Percentiles rank a stretch among this genome's conserved stretches.
These are phyloP conservation scores for Torulaspora microellipsoides DNA, from an alignment of 805 yeast species.

Conservation along the genomic window DNA sequence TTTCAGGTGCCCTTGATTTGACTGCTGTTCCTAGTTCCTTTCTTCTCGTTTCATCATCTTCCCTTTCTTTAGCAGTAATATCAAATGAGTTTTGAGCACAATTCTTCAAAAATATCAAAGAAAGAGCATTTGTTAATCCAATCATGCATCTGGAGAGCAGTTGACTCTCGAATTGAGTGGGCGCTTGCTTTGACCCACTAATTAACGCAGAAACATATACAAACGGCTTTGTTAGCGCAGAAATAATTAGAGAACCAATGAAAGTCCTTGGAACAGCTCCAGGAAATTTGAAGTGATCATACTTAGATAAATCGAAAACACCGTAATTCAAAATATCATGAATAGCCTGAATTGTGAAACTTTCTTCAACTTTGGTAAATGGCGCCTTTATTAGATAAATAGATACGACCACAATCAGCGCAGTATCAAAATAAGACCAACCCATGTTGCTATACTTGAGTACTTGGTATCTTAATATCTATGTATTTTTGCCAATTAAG, in stretches of 20 bases:
- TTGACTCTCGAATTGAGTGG: slow-evolving; percentile 49
- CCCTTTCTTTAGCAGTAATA: slow-evolving; percentile 10
- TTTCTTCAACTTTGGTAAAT: slow-evolving; percentile 89
- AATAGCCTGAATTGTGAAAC: slow-evolving; percentile 84
- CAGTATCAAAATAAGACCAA: slow-evolving; percentile 29
- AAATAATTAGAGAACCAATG: slow-evolving; percentile 58
- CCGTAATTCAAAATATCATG: slow-evolving; percentile 77
- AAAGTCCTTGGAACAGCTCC: slow-evolving; percentile 89
- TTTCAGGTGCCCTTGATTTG: slow-evolving; percentile 7
- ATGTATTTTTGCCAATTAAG: too few relatives aligned
- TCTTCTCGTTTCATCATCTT: slow-evolving; percentile 15
- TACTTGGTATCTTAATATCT: too few relatives aligned
- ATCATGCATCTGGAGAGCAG: slow-evolving; percentile 52
- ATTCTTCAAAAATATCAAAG: slow-evolving; percentile 49
- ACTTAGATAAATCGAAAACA: slow-evolving; percentile 37
- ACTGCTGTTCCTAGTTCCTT: slow-evolving; percentile 11
- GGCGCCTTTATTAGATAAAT: slow-evolving; percentile 60
- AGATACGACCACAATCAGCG: slow-evolving; percentile 44
- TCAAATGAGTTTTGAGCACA: slow-evolving; percentile 30
- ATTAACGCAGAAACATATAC: slow-evolving; percentile 10
- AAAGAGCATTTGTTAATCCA: slow-evolving; percentile 56
- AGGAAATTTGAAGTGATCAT: slow-evolving; percentile 76
- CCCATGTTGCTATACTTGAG: slow-evolving; percentile 11
- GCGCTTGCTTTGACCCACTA: slow-evolving; percentile 8
- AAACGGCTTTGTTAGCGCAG: slow-evolving; percentile 43